These are phyloP conservation scores for Gomphus bonarii DNA, from an alignment of 1,284 basidiomycete genomes.

Conservation along the genomic window DNA sequence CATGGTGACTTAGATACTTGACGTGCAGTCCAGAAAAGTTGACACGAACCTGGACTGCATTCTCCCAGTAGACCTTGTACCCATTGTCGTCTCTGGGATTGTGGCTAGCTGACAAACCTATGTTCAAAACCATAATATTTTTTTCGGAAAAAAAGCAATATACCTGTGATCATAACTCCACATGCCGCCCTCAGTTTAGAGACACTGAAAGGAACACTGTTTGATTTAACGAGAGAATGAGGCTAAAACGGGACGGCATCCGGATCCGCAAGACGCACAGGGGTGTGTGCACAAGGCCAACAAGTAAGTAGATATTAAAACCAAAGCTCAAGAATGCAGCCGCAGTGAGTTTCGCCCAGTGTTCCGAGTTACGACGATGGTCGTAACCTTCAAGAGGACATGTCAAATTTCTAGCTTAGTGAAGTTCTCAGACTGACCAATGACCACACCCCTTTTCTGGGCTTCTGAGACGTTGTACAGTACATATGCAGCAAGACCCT, in stretches of 20 bases:
- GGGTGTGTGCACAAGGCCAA: slow-evolving; percentile 70
- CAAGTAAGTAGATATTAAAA: slow-evolving; percentile 61
- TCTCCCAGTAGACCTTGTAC: slow-evolving; percentile 87
- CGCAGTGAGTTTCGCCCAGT: slow-evolving; percentile 69
- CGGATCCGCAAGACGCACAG: slow-evolving; percentile 36
- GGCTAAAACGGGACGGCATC: not conserved
- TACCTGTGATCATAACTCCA: slow-evolving; percentile 83
- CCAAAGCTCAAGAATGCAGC: slow-evolving; percentile 52
- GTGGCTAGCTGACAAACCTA: slow-evolving; percentile 50
- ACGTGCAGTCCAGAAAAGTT: not conserved
- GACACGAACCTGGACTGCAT: slow-evolving; percentile 57
- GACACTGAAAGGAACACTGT: slow-evolving; percentile 69
- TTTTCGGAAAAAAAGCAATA: not conserved
- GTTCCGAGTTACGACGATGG: slow-evolving; percentile 67
- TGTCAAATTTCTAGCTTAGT: not conserved
- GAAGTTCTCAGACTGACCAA: slow-evolving; percentile 27
- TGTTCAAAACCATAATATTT: not conserved
- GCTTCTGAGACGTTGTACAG: slow-evolving; percentile 42
- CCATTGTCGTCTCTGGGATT: slow-evolving; percentile 88
- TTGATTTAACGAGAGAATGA: not conserved
- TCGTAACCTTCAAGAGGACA: slow-evolving; percentile 40
- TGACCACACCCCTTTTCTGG: slow-evolving; percentile 53
- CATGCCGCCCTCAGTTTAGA: slow-evolving; percentile 57
- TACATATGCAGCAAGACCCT: slow-evolving; percentile 73
- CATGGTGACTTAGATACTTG: not conserved